phyloP scores from a whole-genome alignment of 2,329 filamentous ascomycete species.

The Diaporthe sp. region DNA sequence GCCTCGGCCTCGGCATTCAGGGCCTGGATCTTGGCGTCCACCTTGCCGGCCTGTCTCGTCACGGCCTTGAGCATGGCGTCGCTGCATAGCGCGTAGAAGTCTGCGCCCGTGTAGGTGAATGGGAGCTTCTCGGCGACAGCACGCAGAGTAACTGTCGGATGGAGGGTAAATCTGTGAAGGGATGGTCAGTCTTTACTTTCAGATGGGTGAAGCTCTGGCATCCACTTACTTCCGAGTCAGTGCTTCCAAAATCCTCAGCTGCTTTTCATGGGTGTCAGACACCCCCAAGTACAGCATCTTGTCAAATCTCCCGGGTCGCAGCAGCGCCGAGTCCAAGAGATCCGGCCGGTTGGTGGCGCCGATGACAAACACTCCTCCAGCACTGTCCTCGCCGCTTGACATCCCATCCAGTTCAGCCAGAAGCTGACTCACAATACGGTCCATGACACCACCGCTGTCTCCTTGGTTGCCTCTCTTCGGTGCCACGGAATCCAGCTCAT shows the following conservation, averaged over 20 bases:
- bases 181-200: conserved; percentile 5
- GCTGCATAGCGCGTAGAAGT: conserved; percentile 96
- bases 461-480: conserved; percentile 98
- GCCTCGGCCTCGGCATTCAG: conserved; percentile 62
- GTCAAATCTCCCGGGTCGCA: conserved; percentile 92
- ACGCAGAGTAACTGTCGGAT: conserved; percentile 80
- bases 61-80: conserved; percentile 99
- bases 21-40: conserved; percentile 83
- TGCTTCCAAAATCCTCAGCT: conserved; percentile 92
- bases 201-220: background rate
- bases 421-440: conserved; percentile 94
- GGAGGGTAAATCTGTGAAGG: conserved; percentile 78
- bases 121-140: conserved; percentile 82
- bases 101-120: conserved; percentile 96
- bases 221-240: conserved; percentile 86
- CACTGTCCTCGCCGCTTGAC: conserved; percentile 87
- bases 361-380: conserved; percentile 93
- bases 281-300: conserved; percentile 99
- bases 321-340: conserved; percentile 87
- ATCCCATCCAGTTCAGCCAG: conserved; percentile 97
- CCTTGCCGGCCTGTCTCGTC: conserved; percentile 84
- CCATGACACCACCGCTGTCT: conserved; percentile 97
- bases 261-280: conserved; percentile 96
- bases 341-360: conserved; percentile 96
- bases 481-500: conserved; percentile 92